phyloP scores from a whole-genome alignment of 352 stramenopile species.

The Phytopythium oedochilum region DNA sequence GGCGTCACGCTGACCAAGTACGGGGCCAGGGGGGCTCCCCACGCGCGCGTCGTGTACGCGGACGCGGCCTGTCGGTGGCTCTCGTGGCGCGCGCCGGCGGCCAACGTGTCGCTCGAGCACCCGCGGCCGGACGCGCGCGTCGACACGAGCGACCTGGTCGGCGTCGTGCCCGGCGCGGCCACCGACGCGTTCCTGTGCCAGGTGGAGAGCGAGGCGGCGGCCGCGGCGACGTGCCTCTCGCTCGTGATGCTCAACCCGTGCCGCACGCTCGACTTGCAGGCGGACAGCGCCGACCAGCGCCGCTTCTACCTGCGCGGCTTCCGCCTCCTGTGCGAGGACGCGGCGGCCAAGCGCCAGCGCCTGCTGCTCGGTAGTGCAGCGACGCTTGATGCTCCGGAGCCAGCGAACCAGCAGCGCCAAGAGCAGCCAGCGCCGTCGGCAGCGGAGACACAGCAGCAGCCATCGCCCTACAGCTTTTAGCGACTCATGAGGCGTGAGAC shows the following conservation, averaged over 20 bases:
- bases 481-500: too few species aligned
- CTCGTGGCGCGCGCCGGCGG: conserved; percentile 43
- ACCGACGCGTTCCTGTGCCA: conserved; percentile 46
- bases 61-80: conserved; percentile 53
- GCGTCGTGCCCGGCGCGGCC: conserved; percentile 36
- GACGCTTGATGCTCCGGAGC: too few species aligned
- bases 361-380: not conserved
- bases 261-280: conserved; percentile 60
- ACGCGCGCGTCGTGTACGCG: conserved; percentile 47
- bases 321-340: conserved; percentile 46
- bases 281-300: conserved; percentile 47
- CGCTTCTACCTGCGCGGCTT: conserved; percentile 50
- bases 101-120: conserved; percentile 17
- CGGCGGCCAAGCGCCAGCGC: conserved; percentile 24
- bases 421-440: not conserved
- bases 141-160: conserved; percentile 46
- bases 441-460: not conserved
- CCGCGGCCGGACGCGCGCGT: conserved; percentile 41
- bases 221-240: conserved; percentile 44
- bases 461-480: too few species aligned
- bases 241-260: conserved; percentile 69
- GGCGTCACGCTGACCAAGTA: conserved; percentile 58
- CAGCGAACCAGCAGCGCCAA: too few species aligned
- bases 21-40: conserved; percentile 34
- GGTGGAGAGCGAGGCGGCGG: conserved; percentile 12